Conservation (phyloP, 2,329 filamentous ascomycete genomes). For the Sporothrix curviconia region DNA sequence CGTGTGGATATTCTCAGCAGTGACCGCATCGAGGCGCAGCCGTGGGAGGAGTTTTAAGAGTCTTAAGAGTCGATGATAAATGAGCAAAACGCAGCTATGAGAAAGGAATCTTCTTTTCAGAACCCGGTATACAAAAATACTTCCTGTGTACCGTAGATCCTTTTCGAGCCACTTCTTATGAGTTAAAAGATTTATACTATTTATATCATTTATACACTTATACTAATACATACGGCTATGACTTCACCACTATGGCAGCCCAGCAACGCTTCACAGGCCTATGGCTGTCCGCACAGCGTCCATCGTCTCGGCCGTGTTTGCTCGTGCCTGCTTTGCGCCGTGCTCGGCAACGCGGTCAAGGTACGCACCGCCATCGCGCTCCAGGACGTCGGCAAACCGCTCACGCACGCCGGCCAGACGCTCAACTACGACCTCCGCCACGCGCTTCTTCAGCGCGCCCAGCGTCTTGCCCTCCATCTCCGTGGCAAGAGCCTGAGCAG, state of each 20-base stretch:
- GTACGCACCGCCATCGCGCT: constrained; percentile 25
- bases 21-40: constrained; percentile 35
- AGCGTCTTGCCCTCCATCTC: constrained; percentile 38
- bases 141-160: too few species aligned
- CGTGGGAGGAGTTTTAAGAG: constrained; percentile 33
- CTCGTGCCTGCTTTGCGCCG: constrained; percentile 55
- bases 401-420: constrained; percentile 50
- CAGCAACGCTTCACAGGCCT: constrained; percentile 33
- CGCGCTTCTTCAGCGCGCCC: constrained; percentile 55
- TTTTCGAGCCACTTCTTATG: too few species aligned
- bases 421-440: constrained; percentile 50
- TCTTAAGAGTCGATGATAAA: constrained; percentile 42
- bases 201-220: too few species aligned
- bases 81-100: too few species aligned
- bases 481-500: constrained; percentile 15
- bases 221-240: too few species aligned
- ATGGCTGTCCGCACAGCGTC: constrained; percentile 43
- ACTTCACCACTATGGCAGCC: too few species aligned
- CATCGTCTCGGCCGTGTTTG: constrained; percentile 56
- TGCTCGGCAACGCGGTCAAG: constrained; percentile 48
- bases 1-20: constrained; percentile 48
- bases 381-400: constrained; percentile 47
- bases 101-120: too few species aligned
- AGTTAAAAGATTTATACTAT: too few species aligned
- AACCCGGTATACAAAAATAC: too few species aligned